phyloP scores from a whole-genome alignment of 2,329 filamentous ascomycete species.

The Penicillium sp. region DNA sequence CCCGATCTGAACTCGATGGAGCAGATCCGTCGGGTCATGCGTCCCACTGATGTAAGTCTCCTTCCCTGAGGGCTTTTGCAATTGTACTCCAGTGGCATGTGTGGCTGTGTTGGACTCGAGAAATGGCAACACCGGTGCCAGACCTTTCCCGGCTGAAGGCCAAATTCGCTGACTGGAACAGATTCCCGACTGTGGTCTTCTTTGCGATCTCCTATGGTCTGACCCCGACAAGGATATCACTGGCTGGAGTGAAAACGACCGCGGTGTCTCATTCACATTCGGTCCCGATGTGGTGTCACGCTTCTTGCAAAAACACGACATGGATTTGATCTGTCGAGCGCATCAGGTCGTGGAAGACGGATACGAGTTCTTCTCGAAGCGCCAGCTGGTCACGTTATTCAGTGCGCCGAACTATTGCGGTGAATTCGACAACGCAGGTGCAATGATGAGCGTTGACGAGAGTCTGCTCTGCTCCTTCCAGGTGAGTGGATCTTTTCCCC shows the following conservation, averaged over 20 bases:
- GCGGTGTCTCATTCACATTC: conserved; percentile 97
- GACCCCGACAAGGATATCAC: conserved; percentile 99
- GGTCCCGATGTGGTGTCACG: conserved; percentile 95
- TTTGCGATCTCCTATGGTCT: conserved; percentile 97
- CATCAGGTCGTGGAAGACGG: conserved; percentile 99
- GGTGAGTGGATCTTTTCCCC: no score
- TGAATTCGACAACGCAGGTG: conserved; percentile 98
- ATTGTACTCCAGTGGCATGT: conserved; percentile 1
- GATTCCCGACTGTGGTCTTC: conserved; percentile 96
- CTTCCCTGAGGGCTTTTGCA: conserved; percentile 14
- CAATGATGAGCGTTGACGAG: conserved; percentile 99
- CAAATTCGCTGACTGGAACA: conserved; percentile 50
- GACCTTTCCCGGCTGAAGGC: conserved; percentile 33
- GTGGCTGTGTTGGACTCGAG: conserved; percentile 9
- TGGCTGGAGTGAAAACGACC: conserved; percentile 98
- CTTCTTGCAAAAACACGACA: conserved; percentile 98
- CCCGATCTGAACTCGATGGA: conserved; percentile 99
- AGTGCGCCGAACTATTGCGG: conserved; percentile 98
- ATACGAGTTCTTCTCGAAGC: conserved; percentile 99
- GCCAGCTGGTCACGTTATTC: conserved; percentile 94
- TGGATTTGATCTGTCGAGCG: conserved; percentile 98
- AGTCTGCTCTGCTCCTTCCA: conserved; percentile 98
- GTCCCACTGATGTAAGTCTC: conserved; percentile 88
- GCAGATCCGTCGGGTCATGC: conserved; percentile 98
- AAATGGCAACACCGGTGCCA: conserved; percentile 17